Evolutionary conservation across 495 filamentous ascomycete species (phyloP).

Genomic region (Penicillium bialowiezense): DNA sequence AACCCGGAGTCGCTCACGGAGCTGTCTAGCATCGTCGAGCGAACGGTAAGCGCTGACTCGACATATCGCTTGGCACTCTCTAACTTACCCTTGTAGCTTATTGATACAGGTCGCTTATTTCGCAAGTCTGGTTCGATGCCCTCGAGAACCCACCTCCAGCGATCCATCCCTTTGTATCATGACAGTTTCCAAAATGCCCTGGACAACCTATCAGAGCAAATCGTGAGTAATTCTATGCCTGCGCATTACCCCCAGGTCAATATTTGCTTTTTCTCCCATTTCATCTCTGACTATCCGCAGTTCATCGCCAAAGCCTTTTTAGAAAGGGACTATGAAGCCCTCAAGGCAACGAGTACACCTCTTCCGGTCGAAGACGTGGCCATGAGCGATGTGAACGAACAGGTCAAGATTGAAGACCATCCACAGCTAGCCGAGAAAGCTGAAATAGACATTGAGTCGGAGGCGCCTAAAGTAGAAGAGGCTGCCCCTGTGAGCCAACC

Average conservation of each 20-base stretch:
- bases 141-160: constrained; percentile 37
- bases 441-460: constrained; percentile 9
- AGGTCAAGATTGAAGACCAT: constrained; percentile 12
- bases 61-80: constrained; percentile 7
- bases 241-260: background rate
- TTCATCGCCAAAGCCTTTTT: constrained; percentile 47
- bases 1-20: constrained; percentile 43
- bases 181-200: constrained; percentile 47
- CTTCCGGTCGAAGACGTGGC: constrained; percentile 28
- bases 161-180: constrained; percentile 42
- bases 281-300: constrained; percentile 25
- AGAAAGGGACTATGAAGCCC: constrained; percentile 44
- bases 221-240: constrained; percentile 36
- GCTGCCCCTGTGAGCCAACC: constrained; percentile 5
- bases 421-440: constrained; percentile 13
- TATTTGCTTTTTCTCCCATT: background rate
- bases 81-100: constrained; percentile 35
- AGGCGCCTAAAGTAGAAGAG: constrained; percentile 17
- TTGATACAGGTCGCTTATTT: constrained; percentile 50
- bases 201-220: constrained; percentile 51
- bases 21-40: constrained; percentile 42
- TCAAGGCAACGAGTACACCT: constrained; percentile 34
- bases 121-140: constrained; percentile 36
- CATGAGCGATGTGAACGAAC: constrained; percentile 28
- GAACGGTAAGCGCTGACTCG: constrained; percentile 33